phyloP scores from a whole-genome alignment of 371 early-diverging fungal genomes.

The Actinomortierella wolfii region DNA sequence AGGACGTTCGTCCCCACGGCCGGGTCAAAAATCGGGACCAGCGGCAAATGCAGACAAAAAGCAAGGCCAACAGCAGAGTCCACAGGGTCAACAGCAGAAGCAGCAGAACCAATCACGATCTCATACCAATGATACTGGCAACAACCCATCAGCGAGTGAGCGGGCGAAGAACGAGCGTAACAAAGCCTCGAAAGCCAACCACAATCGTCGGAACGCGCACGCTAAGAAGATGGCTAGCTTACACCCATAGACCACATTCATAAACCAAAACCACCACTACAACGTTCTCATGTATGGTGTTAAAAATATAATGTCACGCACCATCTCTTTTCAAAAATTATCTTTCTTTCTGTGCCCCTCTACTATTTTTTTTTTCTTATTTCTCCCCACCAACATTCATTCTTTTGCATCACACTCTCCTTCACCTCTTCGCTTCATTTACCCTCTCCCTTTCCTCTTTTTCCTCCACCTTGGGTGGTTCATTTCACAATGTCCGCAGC shows the following conservation, averaged over 20 bases:
- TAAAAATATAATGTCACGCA: no score
- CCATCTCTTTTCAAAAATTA: background rate
- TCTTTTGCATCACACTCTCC: background rate
- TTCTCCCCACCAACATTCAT: no score
- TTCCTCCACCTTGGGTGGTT: background rate
- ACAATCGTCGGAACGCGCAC: slow-evolving; percentile 67
- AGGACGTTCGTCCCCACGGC: no score
- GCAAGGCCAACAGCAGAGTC: slow-evolving; percentile 12
- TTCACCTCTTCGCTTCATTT: background rate
- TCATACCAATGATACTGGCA: background rate
- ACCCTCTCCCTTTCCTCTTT: background rate
- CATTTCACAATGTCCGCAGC: slow-evolving; percentile 18
- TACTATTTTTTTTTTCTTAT: no score
- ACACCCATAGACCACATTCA: slow-evolving; percentile 32
- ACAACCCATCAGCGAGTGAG: slow-evolving; percentile 28
- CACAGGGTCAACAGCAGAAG: slow-evolving; percentile 13
- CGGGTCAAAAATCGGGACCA: background rate
- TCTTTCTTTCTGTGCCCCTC: background rate
- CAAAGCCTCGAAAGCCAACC: slow-evolving; percentile 69
- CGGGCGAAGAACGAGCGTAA: slow-evolving; percentile 60
- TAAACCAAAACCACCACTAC: no score
- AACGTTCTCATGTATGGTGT: background rate
- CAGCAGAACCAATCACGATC: slow-evolving; percentile 11
- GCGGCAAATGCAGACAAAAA: slow-evolving; percentile 25
- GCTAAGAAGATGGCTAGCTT: slow-evolving; percentile 63